Evolutionary conservation across 768 basidiomycete species (phyloP).

Genomic region (Atractiella rhizophila): DNA sequence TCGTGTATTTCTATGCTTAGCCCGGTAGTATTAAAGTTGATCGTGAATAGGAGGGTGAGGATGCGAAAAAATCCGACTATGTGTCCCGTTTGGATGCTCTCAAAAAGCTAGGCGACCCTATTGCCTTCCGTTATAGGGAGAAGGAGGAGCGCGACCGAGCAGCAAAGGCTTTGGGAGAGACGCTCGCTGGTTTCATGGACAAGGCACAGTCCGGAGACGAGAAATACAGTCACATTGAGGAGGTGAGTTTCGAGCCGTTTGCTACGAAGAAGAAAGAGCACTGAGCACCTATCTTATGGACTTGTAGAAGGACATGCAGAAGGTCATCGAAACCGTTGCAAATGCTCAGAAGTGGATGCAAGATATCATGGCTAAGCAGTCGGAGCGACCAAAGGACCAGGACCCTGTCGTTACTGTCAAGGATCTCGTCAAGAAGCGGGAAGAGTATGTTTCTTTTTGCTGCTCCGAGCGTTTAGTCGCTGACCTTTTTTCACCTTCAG

Average conservation of each 20-base stretch:
- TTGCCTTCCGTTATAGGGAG: constrained; percentile 60
- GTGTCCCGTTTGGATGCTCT: constrained; percentile 54
- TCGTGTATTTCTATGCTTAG: neutral
- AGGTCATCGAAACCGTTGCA: constrained; percentile 66
- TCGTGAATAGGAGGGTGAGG: constrained; percentile 34
- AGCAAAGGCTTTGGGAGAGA: constrained; percentile 53
- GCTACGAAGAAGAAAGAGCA: neutral
- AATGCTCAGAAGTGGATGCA: constrained; percentile 86
- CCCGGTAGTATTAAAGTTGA: neutral
- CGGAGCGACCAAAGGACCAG: constrained; percentile 65
- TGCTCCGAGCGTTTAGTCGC: neutral
- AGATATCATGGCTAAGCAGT: constrained; percentile 64
- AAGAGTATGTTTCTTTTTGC: constrained; percentile 29
- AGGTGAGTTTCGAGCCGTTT: constrained; percentile 15
- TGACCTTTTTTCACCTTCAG: neutral
- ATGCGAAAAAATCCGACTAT: constrained; percentile 87
- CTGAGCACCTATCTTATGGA: too few species aligned
- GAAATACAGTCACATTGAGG: constrained; percentile 65
- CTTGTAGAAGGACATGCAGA: constrained; percentile 54
- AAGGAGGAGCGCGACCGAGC: constrained; percentile 50
- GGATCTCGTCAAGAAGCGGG: constrained; percentile 71
- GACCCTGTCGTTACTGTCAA: constrained; percentile 55
- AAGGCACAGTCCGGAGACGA: constrained; percentile 47
- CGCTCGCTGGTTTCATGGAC: constrained; percentile 57
- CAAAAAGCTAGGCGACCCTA: constrained; percentile 63